Evolutionary conservation across 2,329 filamentous ascomycete genomes (phyloP).

Genomic region (Sporothrix globosa): DNA sequence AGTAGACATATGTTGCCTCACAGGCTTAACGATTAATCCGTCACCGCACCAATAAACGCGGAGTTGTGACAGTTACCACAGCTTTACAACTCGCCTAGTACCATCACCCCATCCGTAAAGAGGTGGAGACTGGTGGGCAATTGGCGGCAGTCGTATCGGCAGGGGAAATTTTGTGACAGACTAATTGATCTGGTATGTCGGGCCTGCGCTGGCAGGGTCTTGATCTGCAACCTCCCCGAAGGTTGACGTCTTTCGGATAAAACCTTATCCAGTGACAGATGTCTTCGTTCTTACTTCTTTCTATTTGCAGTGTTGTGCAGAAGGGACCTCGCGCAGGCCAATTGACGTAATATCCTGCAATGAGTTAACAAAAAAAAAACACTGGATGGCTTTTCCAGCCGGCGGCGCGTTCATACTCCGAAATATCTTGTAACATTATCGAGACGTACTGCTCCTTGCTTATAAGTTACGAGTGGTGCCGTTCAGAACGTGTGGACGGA

Average conservation of each 20-base stretch:
- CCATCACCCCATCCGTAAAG: background rate
- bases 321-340: background rate
- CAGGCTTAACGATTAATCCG: slow-evolving; percentile 31
- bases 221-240: background rate
- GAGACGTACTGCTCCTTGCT: background rate
- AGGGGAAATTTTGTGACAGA: slow-evolving; percentile 21
- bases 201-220: background rate
- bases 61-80: background rate
- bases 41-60: slow-evolving; percentile 6
- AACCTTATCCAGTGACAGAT: background rate
- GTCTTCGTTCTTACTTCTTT: background rate
- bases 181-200: slow-evolving; percentile 27
- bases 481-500: background rate
- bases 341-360: too few relatives aligned
- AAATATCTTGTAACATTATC: background rate
- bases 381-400: background rate
- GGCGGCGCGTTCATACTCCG: background rate
- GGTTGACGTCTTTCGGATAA: background rate
- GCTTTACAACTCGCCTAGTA: background rate
- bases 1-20: background rate
- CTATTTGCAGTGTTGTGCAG: background rate
- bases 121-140: slow-evolving; percentile 7
- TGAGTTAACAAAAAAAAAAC: background rate
- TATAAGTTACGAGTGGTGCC: background rate
- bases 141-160: slow-evolving; percentile 34